A percentile compares a stretch with the other conserved stretches of the same genome.
These are phyloP conservation scores for Aspergillus sergii DNA, from an alignment of 2,329 filamentous ascomycete genomes.

Conservation along the genomic window DNA sequence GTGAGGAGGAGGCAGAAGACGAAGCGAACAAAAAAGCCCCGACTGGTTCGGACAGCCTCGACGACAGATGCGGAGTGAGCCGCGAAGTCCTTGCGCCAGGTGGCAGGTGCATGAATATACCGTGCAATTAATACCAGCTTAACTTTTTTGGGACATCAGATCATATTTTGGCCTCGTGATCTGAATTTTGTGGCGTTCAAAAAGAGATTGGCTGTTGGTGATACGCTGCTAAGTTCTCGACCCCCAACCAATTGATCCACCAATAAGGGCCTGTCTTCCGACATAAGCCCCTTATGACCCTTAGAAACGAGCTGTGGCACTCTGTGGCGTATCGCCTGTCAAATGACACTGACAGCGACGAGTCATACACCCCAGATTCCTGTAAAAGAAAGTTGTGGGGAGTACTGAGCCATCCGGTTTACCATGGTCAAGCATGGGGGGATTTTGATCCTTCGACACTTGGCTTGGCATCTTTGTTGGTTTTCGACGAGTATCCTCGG, in stretches of 20 bases:
- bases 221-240: not conserved
- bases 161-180: not conserved
- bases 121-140: not conserved
- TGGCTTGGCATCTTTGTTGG: not conserved
- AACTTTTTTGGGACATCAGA: not conserved
- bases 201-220: not conserved
- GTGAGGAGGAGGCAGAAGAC: constrained; percentile 19
- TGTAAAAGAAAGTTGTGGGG: not conserved
- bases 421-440: not conserved
- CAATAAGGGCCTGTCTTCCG: not conserved
- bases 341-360: not conserved
- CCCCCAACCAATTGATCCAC: not conserved
- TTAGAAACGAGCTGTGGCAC: not conserved
- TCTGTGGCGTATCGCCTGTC: not conserved
- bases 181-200: not conserved
- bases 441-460: not conserved
- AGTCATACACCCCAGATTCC: constrained; percentile 2
- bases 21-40: constrained; percentile 30
- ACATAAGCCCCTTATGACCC: not conserved
- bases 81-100: constrained; percentile 13
- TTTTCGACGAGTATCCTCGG: constrained; percentile 2
- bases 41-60: constrained; percentile 21
- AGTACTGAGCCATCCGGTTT: not conserved
- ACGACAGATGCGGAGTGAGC: constrained; percentile 26
- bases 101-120: not conserved